Evolutionary conservation across 2,329 filamentous ascomycete genomes (phyloP).

Genomic region (Fusarium redolens): DNA sequence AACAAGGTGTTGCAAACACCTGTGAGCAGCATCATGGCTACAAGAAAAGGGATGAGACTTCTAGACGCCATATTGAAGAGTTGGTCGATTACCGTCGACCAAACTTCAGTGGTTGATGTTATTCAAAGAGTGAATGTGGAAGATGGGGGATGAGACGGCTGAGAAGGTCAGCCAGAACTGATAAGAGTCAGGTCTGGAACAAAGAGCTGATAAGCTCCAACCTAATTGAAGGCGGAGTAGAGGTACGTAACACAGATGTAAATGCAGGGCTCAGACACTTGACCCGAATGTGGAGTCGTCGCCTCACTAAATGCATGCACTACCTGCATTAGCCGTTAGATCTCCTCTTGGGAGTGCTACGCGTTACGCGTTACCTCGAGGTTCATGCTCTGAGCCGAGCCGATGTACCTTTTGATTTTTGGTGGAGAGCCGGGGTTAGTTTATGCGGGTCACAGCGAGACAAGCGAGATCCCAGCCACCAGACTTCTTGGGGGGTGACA

Average conservation of each 20-base stretch:
- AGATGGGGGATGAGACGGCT: conserved; percentile 5
- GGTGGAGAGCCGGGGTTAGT: conserved; percentile 7
- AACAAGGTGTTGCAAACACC: conserved; percentile 97
- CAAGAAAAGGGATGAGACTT: conserved; percentile 82
- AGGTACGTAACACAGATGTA: conserved; percentile 7
- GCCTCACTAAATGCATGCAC: conserved; percentile 19
- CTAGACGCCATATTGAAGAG: conserved; percentile 71
- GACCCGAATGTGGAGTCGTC: conserved; percentile 17
- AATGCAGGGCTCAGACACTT: conserved; percentile 16
- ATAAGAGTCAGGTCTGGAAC: conserved; percentile 22
- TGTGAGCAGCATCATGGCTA: conserved; percentile 96
- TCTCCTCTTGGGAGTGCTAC: background rate
- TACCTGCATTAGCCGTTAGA: background rate
- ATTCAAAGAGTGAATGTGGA: background rate
- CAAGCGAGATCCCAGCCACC: conserved; percentile 17
- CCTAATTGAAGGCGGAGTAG: conserved; percentile 4
- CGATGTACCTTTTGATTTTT: conserved; percentile 10
- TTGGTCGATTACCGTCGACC: background rate
- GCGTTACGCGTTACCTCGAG: conserved; percentile 18
- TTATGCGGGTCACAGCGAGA: background rate
- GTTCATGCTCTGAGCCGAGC: background rate
- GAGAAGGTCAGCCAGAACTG: background rate
- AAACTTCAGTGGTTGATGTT: conserved; percentile 14
- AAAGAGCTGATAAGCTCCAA: conserved; percentile 39
- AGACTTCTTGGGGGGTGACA: background rate